Conservation (phyloP, 2,329 filamentous ascomycete genomes). For the Pseudogymnoascus sp. region DNA sequence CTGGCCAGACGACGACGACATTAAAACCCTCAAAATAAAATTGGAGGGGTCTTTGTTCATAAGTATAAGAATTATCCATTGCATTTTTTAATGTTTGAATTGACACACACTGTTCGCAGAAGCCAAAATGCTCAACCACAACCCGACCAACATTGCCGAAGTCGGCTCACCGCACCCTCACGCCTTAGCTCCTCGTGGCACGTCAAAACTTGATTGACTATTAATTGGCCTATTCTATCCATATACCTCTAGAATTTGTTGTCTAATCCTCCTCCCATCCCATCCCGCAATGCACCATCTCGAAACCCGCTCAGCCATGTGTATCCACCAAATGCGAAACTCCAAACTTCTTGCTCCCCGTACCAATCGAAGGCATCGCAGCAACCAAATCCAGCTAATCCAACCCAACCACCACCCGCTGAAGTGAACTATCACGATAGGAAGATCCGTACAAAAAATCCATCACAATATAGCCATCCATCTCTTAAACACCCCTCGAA, state of each 20-base stretch:
- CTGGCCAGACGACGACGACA: conserved; percentile 9
- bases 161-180: neutral
- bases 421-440: neutral
- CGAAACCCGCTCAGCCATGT: neutral
- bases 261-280: conserved; percentile 7
- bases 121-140: neutral
- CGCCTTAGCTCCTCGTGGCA: neutral
- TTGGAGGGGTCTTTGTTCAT: conserved; percentile 9
- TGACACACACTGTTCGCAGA: neutral
- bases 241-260: conserved; percentile 1
- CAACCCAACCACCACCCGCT: neutral
- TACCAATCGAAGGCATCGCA: neutral
- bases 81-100: neutral
- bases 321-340: neutral
- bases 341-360: neutral
- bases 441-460: neutral
- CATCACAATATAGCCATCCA: conserved; percentile 4
- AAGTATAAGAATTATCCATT: conserved; percentile 6
- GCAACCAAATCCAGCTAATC: neutral
- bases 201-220: neutral
- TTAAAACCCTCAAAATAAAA: neutral
- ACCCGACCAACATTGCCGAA: neutral
- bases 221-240: conserved; percentile 8
- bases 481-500: neutral
- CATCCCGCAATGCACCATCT: neutral